phyloP scores from a whole-genome alignment of 371 early-diverging fungal species.

The Rhizomucor pusillus region DNA sequence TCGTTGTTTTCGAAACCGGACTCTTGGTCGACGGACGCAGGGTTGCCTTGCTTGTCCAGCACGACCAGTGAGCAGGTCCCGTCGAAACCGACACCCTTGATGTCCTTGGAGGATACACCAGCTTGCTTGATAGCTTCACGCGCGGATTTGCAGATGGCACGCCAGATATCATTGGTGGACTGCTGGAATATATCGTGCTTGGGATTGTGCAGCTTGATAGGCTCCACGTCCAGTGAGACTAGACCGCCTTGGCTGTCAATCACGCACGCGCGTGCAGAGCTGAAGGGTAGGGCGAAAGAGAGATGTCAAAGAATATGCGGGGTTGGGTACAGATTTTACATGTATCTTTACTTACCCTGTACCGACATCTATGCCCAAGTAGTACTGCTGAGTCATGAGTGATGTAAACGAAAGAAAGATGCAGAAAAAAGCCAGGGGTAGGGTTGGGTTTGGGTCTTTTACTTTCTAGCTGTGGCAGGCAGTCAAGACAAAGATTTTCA shows the following conservation, averaged over 20 bases:
- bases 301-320: not conserved
- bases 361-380: slow-evolving; percentile 73
- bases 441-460: not conserved
- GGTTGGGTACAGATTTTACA: too few relatives aligned
- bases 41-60: slow-evolving; percentile 46
- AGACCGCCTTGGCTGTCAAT: slow-evolving; percentile 53
- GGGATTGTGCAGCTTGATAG: slow-evolving; percentile 47
- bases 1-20: slow-evolving; percentile 39
- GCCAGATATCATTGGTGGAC: slow-evolving; percentile 71
- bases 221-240: slow-evolving; percentile 44
- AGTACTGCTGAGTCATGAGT: slow-evolving; percentile 23
- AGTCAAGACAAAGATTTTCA: not conserved
- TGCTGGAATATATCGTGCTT: slow-evolving; percentile 63
- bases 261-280: slow-evolving; percentile 61
- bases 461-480: too few relatives aligned
- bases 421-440: not conserved
- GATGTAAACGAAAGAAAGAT: slow-evolving; percentile 2
- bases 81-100: slow-evolving; percentile 73
- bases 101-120: slow-evolving; percentile 24
- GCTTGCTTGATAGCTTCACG: slow-evolving; percentile 37
- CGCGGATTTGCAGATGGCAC: slow-evolving; percentile 47
- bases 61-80: slow-evolving; percentile 76
- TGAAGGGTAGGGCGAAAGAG: not conserved
- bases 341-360: slow-evolving; percentile 59
- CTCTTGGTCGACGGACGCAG: slow-evolving; percentile 49